These are phyloP conservation scores for Calonectria multiphialidica DNA, from an alignment of 2,329 filamentous ascomycete genomes.

Conservation along the genomic window DNA sequence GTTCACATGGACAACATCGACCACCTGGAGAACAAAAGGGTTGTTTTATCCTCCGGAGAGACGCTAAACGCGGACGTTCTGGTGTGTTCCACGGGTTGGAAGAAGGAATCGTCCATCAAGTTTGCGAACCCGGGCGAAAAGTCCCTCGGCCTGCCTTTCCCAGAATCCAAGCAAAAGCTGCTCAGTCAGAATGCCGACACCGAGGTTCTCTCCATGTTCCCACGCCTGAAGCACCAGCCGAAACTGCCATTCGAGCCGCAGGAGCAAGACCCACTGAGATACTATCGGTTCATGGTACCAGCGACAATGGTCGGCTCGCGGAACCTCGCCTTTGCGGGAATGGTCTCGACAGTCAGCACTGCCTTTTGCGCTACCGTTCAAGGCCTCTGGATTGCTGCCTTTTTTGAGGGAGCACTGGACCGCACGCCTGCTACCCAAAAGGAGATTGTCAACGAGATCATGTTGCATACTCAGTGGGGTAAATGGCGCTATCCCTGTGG, in stretches of 20 bases:
- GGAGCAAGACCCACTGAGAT: conserved; percentile 35
- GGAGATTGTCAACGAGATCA: conserved; percentile 63
- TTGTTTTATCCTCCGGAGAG: conserved; percentile 57
- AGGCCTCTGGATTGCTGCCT: conserved; percentile 70
- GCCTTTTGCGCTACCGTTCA: conserved; percentile 50
- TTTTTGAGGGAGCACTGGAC: conserved; percentile 63
- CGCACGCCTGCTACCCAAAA: conserved; percentile 49
- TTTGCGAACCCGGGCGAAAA: conserved; percentile 45
- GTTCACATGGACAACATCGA: conserved; percentile 62
- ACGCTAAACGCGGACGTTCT: conserved; percentile 58
- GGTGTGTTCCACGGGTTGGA: conserved; percentile 67
- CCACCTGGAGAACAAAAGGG: conserved; percentile 50
- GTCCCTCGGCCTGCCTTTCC: conserved; percentile 32
- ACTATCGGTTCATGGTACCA: conserved; percentile 45
- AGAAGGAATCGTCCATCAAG: conserved; percentile 56
- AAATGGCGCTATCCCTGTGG: conserved; percentile 77
- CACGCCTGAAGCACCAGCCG: conserved; percentile 37
- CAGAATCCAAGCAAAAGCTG: conserved; percentile 1
- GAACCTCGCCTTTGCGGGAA: conserved; percentile 49
- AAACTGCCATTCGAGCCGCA: conserved; percentile 33
- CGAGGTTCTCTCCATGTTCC: conserved; percentile 33
- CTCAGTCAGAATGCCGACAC: conserved; percentile 31
- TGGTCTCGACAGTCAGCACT: conserved; percentile 49
- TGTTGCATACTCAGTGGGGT: conserved; percentile 76
- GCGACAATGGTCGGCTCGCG: conserved; percentile 30